Percentiles rank a stretch among this genome's conserved stretches.
Conservation (phyloP, 371 early-diverging fungal species). For the Apophysomyces variabilis region DNA sequence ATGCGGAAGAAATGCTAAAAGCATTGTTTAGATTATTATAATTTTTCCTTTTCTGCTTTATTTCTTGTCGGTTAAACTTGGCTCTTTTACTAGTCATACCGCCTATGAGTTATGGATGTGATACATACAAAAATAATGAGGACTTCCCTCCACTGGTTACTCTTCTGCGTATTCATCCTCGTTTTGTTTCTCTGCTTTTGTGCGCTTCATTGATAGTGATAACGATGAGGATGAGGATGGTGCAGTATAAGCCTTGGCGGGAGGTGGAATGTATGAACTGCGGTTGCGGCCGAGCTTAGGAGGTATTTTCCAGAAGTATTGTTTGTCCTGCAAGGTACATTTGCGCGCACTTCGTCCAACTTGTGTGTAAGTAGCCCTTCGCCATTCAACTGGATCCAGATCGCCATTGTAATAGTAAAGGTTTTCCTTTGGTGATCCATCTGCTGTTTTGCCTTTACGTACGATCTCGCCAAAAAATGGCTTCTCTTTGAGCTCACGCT, state of each 20-base stretch:
- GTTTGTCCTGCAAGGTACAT: slow-evolving; percentile 69
- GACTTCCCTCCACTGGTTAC: neutral
- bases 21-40: no score
- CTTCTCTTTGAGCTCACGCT: slow-evolving; percentile 36
- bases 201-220: neutral
- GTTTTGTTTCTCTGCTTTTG: slow-evolving; percentile 2
- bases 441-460: slow-evolving; percentile 68
- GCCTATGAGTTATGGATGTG: no score
- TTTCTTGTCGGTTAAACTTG: neutral
- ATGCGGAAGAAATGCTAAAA: no score
- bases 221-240: neutral
- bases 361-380: slow-evolving; percentile 55
- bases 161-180: slow-evolving; percentile 2
- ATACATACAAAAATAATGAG: neutral
- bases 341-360: slow-evolving; percentile 67
- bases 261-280: slow-evolving; percentile 52
- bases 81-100: neutral
- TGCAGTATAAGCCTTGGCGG: slow-evolving; percentile 25
- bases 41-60: no score
- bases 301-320: slow-evolving; percentile 71
- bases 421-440: slow-evolving; percentile 65
- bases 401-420: slow-evolving; percentile 68
- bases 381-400: slow-evolving; percentile 61
- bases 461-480: slow-evolving; percentile 64
- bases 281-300: slow-evolving; percentile 63